Conservation (phyloP, 106 monocot species). For the Phalaenopsis aphrodite region DNA sequence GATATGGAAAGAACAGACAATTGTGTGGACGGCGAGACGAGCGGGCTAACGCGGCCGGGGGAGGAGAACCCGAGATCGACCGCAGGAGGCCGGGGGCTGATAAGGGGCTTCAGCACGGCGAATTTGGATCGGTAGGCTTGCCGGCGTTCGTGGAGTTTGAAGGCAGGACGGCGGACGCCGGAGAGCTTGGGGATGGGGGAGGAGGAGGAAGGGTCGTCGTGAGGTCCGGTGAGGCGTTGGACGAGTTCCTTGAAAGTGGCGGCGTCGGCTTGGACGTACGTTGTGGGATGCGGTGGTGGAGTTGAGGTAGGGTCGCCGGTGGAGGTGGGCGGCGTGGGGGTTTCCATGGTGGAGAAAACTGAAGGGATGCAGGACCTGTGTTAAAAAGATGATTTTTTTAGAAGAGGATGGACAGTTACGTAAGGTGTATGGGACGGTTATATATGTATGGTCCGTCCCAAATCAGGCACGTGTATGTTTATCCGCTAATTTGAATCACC, state of each 20-base stretch:
- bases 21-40: constrained; percentile 18
- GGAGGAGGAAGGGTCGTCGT: not conserved
- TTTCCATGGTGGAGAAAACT: not conserved
- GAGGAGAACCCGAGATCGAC: not conserved
- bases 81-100: not conserved
- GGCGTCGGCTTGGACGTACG: constrained; percentile 10
- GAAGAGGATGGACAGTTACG: no score
- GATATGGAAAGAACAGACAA: constrained; percentile 10
- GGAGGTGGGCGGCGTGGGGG: not conserved
- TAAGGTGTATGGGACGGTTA: no score
- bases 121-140: constrained; percentile 15
- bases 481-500: no score
- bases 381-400: no score
- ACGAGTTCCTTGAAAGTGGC: constrained; percentile 15
- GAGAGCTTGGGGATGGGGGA: not conserved
- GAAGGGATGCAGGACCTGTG: no score
- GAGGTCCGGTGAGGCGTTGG: constrained; percentile 17
- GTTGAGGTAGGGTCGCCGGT: not conserved
- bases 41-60: not conserved
- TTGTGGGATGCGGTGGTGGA: not conserved
- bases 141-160: constrained; percentile 33
- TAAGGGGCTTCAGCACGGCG: constrained; percentile 16
- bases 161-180: constrained; percentile 11
- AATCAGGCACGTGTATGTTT: no score
- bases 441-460: no score